Conservation (phyloP, 805 yeast species). For the Hanseniaspora mollemarum region DNA sequence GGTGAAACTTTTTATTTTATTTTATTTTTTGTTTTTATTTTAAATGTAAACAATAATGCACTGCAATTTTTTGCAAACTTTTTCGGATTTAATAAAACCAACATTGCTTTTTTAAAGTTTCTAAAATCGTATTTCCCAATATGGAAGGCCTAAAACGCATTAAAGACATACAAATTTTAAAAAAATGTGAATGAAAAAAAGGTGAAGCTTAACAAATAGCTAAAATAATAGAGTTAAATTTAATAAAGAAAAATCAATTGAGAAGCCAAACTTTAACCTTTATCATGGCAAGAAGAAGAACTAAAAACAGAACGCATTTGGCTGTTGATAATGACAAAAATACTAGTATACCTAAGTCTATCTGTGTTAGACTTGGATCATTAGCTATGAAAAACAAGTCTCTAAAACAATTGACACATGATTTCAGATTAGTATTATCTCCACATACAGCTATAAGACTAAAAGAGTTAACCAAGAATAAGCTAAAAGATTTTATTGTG, state of each 20-base stretch:
- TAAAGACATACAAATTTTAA: too few species aligned
- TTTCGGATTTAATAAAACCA: too few species aligned
- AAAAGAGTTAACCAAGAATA: conserved; percentile 76
- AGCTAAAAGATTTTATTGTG: conserved; percentile 84
- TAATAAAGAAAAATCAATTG: background rate
- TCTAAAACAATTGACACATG: conserved; percentile 70
- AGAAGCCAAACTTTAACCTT: background rate
- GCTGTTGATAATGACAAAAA: conserved; percentile 49
- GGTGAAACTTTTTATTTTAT: too few species aligned
- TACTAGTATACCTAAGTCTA: conserved; percentile 74
- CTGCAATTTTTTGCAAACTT: too few species aligned
- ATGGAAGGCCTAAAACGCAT: too few species aligned
- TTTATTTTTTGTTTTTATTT: too few species aligned
- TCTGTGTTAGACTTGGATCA: conserved; percentile 79
- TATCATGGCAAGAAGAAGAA: conserved; percentile 46
- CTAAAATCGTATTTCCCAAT: too few species aligned
- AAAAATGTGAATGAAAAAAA: too few species aligned
- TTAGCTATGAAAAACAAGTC: conserved; percentile 52
- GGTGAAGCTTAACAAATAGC: too few species aligned
- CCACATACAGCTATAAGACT: conserved; percentile 91
- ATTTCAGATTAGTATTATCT: conserved; percentile 82
- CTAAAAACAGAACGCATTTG: conserved; percentile 79
- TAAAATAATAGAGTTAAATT: too few species aligned
- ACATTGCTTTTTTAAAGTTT: too few species aligned
- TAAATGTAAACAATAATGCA: too few species aligned